Percentiles rank a stretch among this genome's conserved stretches.
phyloP scores from a whole-genome alignment of 2,329 filamentous ascomycete genomes.

The Karstenula rhodostoma region DNA sequence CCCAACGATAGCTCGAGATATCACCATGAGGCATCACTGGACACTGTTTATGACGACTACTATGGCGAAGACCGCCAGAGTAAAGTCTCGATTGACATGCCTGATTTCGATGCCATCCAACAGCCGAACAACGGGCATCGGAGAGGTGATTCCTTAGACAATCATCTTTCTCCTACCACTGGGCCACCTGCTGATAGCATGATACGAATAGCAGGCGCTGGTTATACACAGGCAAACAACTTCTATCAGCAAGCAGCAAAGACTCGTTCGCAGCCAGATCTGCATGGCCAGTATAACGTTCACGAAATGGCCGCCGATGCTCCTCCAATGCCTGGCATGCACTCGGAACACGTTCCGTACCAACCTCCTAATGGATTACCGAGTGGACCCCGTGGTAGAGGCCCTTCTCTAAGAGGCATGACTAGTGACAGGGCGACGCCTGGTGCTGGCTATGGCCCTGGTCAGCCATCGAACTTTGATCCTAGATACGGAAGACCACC shows the following conservation, averaged over 20 bases:
- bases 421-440: constrained; percentile 21
- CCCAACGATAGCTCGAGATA: constrained; percentile 30
- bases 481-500: constrained; percentile 38
- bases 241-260: constrained; percentile 57
- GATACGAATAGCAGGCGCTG: constrained; percentile 18
- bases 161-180: constrained; percentile 39
- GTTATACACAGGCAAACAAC: constrained; percentile 22
- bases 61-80: constrained; percentile 52
- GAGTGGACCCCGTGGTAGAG: constrained; percentile 37
- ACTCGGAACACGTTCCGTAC: constrained; percentile 55
- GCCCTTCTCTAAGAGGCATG: constrained; percentile 37
- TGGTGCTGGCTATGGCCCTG: constrained; percentile 27
- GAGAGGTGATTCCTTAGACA: constrained; percentile 49
- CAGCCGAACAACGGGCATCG: constrained; percentile 41
- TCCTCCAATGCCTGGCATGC: constrained; percentile 59
- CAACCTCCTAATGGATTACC: constrained; percentile 33
- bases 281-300: constrained; percentile 56
- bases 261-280: constrained; percentile 73
- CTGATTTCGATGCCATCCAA: constrained; percentile 68
- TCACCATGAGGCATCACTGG: constrained; percentile 52
- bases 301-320: constrained; percentile 77
- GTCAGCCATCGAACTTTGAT: constrained; percentile 36
- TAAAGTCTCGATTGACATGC: constrained; percentile 65
- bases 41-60: constrained; percentile 61
- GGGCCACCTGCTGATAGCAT: constrained; percentile 22